These are phyloP conservation scores for Pisolithus marmoratus DNA, from an alignment of 768 basidiomycete genomes.

Conservation along the genomic window DNA sequence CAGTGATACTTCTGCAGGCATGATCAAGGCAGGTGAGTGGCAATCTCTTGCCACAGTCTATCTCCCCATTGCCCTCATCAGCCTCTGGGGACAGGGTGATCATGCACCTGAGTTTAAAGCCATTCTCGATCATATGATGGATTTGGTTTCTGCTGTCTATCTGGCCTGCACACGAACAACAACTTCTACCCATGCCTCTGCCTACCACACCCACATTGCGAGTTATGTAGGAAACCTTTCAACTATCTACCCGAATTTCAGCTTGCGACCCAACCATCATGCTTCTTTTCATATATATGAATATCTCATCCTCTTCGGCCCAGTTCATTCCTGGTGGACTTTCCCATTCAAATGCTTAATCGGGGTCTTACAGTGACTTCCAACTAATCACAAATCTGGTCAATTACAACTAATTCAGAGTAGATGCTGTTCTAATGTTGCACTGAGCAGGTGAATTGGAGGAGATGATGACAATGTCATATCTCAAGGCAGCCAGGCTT, in stretches of 20 bases:
- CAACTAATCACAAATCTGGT: constrained; percentile 29
- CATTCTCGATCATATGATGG: constrained; percentile 25
- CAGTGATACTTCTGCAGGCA: constrained; percentile 4
- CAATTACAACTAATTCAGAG: constrained; percentile 4
- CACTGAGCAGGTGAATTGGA: constrained; percentile 5
- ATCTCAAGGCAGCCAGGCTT: constrained; percentile 10
- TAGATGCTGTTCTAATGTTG: neutral
- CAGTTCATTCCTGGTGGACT: constrained; percentile 33
- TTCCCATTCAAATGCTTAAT: constrained; percentile 35
- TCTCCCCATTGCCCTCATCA: constrained; percentile 14
- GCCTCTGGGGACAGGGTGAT: constrained; percentile 13
- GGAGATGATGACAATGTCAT: constrained; percentile 8
- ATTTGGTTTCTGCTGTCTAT: constrained; percentile 18
- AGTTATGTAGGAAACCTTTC: constrained; percentile 13
- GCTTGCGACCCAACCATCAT: constrained; percentile 24
- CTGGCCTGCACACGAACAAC: constrained; percentile 14
- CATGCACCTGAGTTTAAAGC: neutral
- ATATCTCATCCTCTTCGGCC: constrained; percentile 31
- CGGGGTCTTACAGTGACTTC: constrained; percentile 29
- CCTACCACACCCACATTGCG: constrained; percentile 12
- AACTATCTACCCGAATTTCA: constrained; percentile 13
- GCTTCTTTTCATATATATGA: constrained; percentile 25
- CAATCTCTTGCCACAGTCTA: constrained; percentile 6
- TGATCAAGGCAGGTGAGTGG: constrained; percentile 21
- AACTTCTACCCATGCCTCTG: neutral